Evolutionary conservation across 2,329 filamentous ascomycete species (phyloP).

Genomic region (Malbranchea zuffiana): DNA sequence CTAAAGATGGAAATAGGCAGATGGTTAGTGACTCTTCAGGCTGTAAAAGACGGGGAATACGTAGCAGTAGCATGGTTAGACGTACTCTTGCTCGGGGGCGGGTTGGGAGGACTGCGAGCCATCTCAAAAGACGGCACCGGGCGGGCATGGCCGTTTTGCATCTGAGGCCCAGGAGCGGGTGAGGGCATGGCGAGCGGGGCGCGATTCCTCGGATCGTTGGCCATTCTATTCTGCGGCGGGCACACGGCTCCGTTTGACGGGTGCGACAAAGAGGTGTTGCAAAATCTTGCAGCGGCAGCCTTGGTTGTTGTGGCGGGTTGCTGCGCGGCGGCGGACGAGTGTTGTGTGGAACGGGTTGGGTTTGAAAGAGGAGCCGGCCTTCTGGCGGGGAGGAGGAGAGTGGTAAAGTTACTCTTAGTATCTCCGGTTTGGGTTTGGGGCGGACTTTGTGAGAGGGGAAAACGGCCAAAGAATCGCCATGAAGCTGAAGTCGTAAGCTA

Average conservation of each 20-base stretch:
- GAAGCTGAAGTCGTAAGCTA: too few relatives aligned
- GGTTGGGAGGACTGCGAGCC: conserved; percentile 37
- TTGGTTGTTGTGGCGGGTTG: conserved; percentile 7
- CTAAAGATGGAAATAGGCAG: conserved; percentile 36
- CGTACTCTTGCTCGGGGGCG: conserved; percentile 32
- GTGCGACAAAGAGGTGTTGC: conserved; percentile 5
- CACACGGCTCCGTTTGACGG: conserved; percentile 7
- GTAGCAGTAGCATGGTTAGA: conserved; percentile 5
- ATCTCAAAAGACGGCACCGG: conserved; percentile 31
- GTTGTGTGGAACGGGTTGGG: too few relatives aligned
- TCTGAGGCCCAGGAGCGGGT: conserved; percentile 19
- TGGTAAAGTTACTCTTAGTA: too few relatives aligned
- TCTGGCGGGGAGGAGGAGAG: conserved; percentile 4
- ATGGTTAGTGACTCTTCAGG: conserved; percentile 3
- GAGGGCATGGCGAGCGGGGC: conserved; percentile 31
- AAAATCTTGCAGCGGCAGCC: conserved; percentile 4
- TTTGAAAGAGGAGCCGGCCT: conserved; percentile 3
- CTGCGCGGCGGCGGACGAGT: conserved; percentile 6
- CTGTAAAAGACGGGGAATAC: conserved; percentile 1
- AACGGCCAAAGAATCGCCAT: too few relatives aligned
- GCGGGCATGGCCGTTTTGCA: conserved; percentile 34
- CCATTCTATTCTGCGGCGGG: conserved; percentile 20
- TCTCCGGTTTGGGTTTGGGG: too few relatives aligned
- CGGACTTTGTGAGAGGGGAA: too few relatives aligned
- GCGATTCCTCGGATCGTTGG: conserved; percentile 32